Conservation (phyloP, 2,329 filamentous ascomycete species). For the Ophiostoma montium region DNA sequence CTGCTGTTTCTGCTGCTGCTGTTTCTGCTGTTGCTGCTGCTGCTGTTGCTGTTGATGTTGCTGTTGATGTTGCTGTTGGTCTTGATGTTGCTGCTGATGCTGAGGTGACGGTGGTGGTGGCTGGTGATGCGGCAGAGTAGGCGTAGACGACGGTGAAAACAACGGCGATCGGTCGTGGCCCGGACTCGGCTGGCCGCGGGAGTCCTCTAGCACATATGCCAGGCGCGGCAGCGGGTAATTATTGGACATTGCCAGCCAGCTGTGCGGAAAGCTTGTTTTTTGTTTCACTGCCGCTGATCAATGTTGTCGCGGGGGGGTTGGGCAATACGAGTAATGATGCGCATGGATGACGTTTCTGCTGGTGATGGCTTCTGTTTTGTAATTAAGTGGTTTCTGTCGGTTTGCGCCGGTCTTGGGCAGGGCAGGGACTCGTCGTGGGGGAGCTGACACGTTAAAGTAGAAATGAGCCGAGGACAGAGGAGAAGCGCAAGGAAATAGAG, state of each 20-base stretch:
- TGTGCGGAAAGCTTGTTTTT: neutral
- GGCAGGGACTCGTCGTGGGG: no score
- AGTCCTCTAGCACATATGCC: conserved; percentile 6
- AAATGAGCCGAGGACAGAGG: conserved; percentile 2
- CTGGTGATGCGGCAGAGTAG: conserved; percentile 4
- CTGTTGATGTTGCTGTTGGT: neutral
- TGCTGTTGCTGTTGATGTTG: conserved; percentile 1
- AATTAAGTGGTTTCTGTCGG: conserved; percentile 14
- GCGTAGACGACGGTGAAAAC: conserved; percentile 8
- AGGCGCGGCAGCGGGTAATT: conserved; percentile 13
- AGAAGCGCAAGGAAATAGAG: no score
- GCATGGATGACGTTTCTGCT: no score
- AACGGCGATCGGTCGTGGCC: conserved; percentile 7
- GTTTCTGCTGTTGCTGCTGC: neutral
- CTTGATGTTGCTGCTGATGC: neutral
- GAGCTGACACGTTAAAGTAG: conserved; percentile 2
- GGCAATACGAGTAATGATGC: no score
- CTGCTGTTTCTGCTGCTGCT: neutral
- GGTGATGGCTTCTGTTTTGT: conserved; percentile 8
- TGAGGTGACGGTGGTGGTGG: conserved; percentile 8
- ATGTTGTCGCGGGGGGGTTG: neutral
- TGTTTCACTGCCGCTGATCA: neutral
- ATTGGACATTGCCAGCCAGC: conserved; percentile 16
- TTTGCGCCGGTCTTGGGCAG: conserved; percentile 19
- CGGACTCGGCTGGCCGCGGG: conserved; percentile 6